A percentile compares a stretch with the other conserved stretches of the same genome.
Evolutionary conservation across 192 early-diverging fungal species (phyloP).

Genomic region (Backusella morwellensis): DNA sequence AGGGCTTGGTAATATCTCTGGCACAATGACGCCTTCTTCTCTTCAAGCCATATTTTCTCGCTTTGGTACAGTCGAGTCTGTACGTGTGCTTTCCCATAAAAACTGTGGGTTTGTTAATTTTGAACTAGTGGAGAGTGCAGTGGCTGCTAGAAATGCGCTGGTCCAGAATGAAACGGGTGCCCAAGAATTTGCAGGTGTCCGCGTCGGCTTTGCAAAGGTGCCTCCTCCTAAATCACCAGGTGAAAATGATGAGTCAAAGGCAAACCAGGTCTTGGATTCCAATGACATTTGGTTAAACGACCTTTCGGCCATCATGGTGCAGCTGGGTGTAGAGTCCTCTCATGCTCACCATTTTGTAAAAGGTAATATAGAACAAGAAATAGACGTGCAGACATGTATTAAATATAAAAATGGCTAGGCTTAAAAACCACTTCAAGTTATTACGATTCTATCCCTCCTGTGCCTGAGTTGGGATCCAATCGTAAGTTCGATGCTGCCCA

Average conservation of each 20-base stretch:
- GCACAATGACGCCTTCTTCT: constrained; percentile 65
- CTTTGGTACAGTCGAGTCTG: constrained; percentile 88
- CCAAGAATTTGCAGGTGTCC: constrained; percentile 57
- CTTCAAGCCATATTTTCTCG: constrained; percentile 73
- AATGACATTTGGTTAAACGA: constrained; percentile 2
- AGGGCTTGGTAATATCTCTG: constrained; percentile 93
- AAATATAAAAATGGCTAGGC: not conserved
- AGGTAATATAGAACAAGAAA: not conserved
- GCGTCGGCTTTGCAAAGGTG: constrained; percentile 94
- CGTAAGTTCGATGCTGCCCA: constrained; percentile 75
- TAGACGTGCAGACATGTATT: not conserved
- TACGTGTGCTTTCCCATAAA: constrained; percentile 92
- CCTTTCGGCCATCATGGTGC: not conserved
- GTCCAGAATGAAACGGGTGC: constrained; percentile 86
- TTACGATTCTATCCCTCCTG: constrained; percentile 29
- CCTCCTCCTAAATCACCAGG: constrained; percentile 51
- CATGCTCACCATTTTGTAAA: not conserved
- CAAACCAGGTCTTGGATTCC: not conserved
- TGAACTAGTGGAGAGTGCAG: constrained; percentile 82
- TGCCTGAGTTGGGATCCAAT: constrained; percentile 15
- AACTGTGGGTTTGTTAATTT: constrained; percentile 98
- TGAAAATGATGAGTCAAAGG: constrained; percentile 23
- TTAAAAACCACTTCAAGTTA: constrained; percentile 10
- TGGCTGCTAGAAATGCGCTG: constrained; percentile 81
- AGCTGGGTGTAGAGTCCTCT: not conserved